These are phyloP conservation scores for Monosporascus ibericus DNA, from an alignment of 2,329 filamentous ascomycete genomes.

Conservation along the genomic window DNA sequence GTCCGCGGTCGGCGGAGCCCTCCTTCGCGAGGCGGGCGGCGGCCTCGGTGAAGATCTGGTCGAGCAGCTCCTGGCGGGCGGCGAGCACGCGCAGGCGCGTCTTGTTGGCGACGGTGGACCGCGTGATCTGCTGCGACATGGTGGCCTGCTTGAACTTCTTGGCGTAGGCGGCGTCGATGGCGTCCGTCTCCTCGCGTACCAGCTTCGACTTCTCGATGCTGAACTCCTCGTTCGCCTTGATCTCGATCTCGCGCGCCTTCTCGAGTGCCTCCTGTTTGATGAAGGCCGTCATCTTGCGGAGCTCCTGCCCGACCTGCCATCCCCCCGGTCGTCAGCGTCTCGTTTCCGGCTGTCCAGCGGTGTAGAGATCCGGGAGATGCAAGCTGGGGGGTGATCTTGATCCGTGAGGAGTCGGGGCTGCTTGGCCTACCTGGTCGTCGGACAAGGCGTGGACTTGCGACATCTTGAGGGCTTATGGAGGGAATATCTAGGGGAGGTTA, in stretches of 20 bases:
- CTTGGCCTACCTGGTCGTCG: conserved; percentile 77
- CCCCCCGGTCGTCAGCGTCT: background rate
- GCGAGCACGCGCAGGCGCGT: conserved; percentile 82
- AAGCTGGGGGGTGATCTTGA: background rate
- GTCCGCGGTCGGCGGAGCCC: conserved; percentile 60
- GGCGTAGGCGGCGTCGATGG: conserved; percentile 89
- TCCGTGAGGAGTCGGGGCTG: conserved; percentile 11
- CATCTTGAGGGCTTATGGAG: conserved; percentile 55
- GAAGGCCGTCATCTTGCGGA: conserved; percentile 99
- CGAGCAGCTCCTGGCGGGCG: conserved; percentile 84
- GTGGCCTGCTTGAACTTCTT: conserved; percentile 99
- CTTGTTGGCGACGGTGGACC: conserved; percentile 94
- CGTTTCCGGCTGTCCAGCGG: background rate
- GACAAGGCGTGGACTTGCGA: conserved; percentile 91
- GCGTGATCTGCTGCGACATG: conserved; percentile 98
- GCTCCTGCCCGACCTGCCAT: conserved; percentile 87
- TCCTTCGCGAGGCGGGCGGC: conserved; percentile 61
- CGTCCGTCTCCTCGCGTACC: conserved; percentile 86
- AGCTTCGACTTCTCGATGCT: conserved; percentile 99
- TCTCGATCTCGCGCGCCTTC: conserved; percentile 93
- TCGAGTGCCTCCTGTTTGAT: conserved; percentile 98
- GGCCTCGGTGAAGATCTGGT: conserved; percentile 80
- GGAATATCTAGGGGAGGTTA: conserved; percentile 6
- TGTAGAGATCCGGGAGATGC: conserved; percentile 9
- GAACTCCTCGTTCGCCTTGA: conserved; percentile 99